Percentiles rank a stretch among this genome's conserved stretches.
Conservation (phyloP, 2,329 filamentous ascomycete genomes). For the Xylaria sp. region DNA sequence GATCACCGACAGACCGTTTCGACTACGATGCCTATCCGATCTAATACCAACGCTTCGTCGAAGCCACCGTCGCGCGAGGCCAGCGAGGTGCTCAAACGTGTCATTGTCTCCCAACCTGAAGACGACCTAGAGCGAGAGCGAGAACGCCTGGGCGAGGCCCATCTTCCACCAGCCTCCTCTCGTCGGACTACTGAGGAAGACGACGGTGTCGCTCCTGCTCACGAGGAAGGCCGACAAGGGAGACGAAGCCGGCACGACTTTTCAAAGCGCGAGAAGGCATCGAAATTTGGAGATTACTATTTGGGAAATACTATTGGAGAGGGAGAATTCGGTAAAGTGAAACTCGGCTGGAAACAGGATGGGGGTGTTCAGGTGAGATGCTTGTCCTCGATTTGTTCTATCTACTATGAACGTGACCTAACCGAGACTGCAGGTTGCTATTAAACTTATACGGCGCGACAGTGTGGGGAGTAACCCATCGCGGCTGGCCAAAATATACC, state of each 20-base stretch:
- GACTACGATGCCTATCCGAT: constrained; percentile 49
- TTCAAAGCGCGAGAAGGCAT: constrained; percentile 68
- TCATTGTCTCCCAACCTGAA: constrained; percentile 75
- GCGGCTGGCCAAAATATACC: constrained; percentile 93
- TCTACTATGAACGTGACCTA: constrained; percentile 15
- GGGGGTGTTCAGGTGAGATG: constrained; percentile 74
- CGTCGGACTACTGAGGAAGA: constrained; percentile 44
- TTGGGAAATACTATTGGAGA: constrained; percentile 95
- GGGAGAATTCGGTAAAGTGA: constrained; percentile 98
- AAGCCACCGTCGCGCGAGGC: constrained; percentile 71
- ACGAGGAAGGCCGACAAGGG: constrained; percentile 51
- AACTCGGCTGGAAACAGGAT: constrained; percentile 96
- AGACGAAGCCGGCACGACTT: constrained; percentile 64
- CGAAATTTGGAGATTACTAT: constrained; percentile 93
- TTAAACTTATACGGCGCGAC: constrained; percentile 92
- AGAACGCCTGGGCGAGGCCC: constrained; percentile 67
- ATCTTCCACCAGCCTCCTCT: constrained; percentile 40
- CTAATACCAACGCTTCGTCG: constrained; percentile 52
- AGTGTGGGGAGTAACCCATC: constrained; percentile 85
- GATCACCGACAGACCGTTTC: constrained; percentile 42
- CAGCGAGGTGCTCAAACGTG: constrained; percentile 76
- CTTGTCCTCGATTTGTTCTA: constrained; percentile 1
- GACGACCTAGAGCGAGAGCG: constrained; percentile 73
- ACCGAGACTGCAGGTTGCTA: constrained; percentile 69
- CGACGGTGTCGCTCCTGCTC: constrained; percentile 45